Evolutionary conservation across 306 rosid species (phyloP).

Genomic region (Morella rubra): DNA sequence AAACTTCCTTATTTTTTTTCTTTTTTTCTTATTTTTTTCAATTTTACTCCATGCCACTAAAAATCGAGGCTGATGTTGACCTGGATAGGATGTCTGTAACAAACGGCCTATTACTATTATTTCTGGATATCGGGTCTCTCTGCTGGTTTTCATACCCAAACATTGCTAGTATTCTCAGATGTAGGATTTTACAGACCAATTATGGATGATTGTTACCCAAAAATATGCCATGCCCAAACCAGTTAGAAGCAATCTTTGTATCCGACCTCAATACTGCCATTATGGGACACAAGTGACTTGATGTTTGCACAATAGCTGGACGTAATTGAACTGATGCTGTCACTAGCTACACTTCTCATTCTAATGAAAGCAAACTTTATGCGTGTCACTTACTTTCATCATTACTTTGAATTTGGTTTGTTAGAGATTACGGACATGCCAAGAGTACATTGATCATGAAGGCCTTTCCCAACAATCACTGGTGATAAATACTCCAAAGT

Average conservation of each 20-base stretch:
- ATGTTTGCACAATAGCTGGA: neutral
- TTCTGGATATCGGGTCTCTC: neutral
- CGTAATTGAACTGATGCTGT: neutral
- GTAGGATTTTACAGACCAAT: neutral
- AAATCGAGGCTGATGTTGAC: neutral
- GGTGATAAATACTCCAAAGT: slow-evolving; percentile 81
- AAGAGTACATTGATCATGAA: slow-evolving; percentile 69
- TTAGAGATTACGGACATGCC: slow-evolving; percentile 89
- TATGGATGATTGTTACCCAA: neutral
- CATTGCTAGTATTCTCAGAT: neutral
- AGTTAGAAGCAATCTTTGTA: neutral
- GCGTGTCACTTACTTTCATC: slow-evolving; percentile 1
- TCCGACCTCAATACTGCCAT: neutral
- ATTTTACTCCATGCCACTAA: neutral
- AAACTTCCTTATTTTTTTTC: neutral
- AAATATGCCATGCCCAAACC: neutral
- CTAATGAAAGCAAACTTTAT: slow-evolving; percentile 20
- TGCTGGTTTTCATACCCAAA: neutral
- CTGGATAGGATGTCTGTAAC: neutral
- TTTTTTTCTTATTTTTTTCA: neutral
- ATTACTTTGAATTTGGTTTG: slow-evolving; percentile 19
- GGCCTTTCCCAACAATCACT: slow-evolving; percentile 81
- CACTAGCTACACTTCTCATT: slow-evolving; percentile 8
- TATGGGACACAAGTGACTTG: neutral
- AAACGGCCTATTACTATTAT: neutral